These are phyloP conservation scores for Lentinula lateritia DNA, from an alignment of 768 basidiomycete species.

Conservation along the genomic window DNA sequence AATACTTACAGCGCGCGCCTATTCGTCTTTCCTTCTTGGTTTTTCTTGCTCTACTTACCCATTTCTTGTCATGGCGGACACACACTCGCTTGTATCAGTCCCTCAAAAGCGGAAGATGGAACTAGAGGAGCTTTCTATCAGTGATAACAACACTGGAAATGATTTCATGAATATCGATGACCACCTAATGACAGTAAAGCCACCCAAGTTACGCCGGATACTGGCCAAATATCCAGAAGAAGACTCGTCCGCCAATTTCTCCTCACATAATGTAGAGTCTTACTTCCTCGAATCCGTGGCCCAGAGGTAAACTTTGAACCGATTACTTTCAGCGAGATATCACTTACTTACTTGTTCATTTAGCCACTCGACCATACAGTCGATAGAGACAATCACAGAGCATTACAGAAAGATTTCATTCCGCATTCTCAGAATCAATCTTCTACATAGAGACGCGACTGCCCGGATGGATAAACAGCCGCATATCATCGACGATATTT, in stretches of 20 bases:
- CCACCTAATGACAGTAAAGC: not conserved
- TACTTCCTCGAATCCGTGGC: not conserved
- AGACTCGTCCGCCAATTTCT: not conserved
- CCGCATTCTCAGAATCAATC: not conserved
- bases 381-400: not conserved
- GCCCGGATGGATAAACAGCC: not conserved
- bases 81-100: not conserved
- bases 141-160: not conserved
- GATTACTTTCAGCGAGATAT: not conserved
- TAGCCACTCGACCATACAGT: not conserved
- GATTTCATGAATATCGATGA: not conserved
- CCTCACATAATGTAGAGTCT: not conserved
- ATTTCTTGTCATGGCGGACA: not conserved
- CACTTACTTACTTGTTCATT: not conserved
- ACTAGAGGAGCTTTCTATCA: not conserved
- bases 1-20: not conserved
- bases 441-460: slow-evolving; percentile 2
- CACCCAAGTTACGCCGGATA: slow-evolving; percentile 6
- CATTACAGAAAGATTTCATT: slow-evolving; percentile 3
- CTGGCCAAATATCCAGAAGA: not conserved
- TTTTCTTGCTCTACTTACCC: not conserved
- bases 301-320: not conserved
- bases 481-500: slow-evolving; percentile 2
- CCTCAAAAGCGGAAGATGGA: slow-evolving; percentile 1
- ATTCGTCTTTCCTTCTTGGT: not conserved